phyloP scores from a whole-genome alignment of 1,284 basidiomycete species.

The Irpex sp. region DNA sequence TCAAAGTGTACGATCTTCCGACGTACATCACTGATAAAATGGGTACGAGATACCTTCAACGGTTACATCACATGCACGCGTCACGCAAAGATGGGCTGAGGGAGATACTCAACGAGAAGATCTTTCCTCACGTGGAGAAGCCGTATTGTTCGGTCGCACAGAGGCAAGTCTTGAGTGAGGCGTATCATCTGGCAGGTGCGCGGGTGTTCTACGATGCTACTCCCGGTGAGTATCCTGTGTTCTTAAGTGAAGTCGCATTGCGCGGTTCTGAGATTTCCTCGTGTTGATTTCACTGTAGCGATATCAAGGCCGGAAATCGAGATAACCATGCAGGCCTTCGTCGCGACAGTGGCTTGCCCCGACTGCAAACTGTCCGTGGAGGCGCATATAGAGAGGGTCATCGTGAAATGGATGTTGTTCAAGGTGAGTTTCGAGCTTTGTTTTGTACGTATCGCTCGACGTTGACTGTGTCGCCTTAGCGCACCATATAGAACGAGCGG shows the following conservation, averaged over 20 bases:
- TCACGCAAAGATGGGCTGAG: slow-evolving; percentile 34
- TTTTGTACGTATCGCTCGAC: too few relatives aligned
- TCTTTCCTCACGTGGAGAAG: slow-evolving; percentile 27
- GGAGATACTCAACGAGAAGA: slow-evolving; percentile 31
- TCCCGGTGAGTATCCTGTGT: neutral
- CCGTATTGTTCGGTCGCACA: slow-evolving; percentile 24
- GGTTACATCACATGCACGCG: slow-evolving; percentile 37
- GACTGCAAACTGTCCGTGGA: neutral
- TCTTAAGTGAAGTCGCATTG: too few relatives aligned
- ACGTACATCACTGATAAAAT: slow-evolving; percentile 33
- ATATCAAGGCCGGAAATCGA: neutral
- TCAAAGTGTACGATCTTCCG: slow-evolving; percentile 27
- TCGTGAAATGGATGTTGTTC: neutral
- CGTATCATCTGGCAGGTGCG: neutral
- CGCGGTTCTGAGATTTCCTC: too few relatives aligned
- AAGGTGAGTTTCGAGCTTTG: too few relatives aligned
- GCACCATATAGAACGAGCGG: too few relatives aligned
- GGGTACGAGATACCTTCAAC: slow-evolving; percentile 37
- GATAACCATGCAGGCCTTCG: neutral
- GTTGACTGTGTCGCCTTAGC: too few relatives aligned
- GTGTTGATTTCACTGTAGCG: neutral
- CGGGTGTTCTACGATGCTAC: neutral
- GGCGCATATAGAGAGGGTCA: neutral
- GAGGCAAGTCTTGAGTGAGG: slow-evolving; percentile 23
- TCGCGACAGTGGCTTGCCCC: neutral